Evolutionary conservation across 371 early-diverging fungal species (phyloP), one percentile per base, ranked within the genome.

Genomic region (Mucor velutinosus): DNA sequence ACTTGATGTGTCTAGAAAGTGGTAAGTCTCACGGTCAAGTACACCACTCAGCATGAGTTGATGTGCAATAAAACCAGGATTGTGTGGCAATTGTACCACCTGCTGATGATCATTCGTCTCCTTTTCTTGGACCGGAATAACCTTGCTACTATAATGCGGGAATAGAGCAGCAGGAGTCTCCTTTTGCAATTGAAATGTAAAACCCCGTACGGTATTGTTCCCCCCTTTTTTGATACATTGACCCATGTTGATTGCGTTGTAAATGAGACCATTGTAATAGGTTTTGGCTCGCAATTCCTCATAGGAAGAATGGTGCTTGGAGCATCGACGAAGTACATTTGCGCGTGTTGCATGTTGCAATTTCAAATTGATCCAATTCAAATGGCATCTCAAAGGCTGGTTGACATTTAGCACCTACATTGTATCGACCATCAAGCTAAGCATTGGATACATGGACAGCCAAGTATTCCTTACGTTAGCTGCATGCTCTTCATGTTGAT

Each of bases 271-370:
- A 15, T 37, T 12, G 27, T 25, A 23, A 47, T 33, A n/a, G 41
- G 43, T 21, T 14, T 17, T 70, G 4, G 67, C 67, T 59, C 76
- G 61, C 23, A 76, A 12, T 39, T 76, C 80, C 33, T 79, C 80
- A 39, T 76, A 65, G 1, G 75, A 75, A 11, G 8, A 49, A 8
- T 49, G 49, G 7, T 23, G 17, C 19, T 49, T 49, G 10, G 65
- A 43, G 39, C 73, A 69, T 62, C 73, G 66, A 14, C 62, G 51
- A 7, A 73, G 47, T 19, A 71, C 60, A 30, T 69, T 60, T 25
- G 58, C 58, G 53, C 76, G 72, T 17, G 51, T 62, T 4, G 43
- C 27, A 30, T 70, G 61, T n/a, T 35, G 29, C 7, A 74, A 55
- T 37, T 61, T 60, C 10, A 41, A 30, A 56, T 69, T 51, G 10